Evolutionary conservation across 2,329 filamentous ascomycete species (phyloP), one percentile per base, ranked within the genome.

Genomic region (Decorospora gaudefroyi): DNA sequence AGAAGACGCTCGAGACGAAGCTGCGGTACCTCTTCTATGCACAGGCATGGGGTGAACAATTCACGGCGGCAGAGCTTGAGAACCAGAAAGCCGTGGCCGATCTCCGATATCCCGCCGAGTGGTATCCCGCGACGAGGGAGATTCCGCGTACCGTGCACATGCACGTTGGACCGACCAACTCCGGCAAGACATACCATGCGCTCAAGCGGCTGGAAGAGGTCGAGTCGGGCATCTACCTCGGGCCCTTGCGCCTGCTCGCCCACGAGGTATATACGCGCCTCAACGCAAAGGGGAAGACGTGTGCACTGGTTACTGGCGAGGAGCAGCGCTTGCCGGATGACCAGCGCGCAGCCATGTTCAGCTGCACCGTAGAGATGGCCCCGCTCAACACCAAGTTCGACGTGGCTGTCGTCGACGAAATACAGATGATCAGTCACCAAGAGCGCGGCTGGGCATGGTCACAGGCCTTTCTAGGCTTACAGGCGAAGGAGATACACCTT

Each of bases 91-190:
- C 62, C 13, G 72, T 95, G 10, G 82, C 89, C n/a, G 90, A 96
- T 71, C 74, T 96, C 55, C 82, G 90, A n/a, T 90, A 84, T 68
- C 93, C 93, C 0, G 80, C 85, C 40, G 93, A 99, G 68, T 97
- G 92, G 92, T 97, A 86, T 64, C 90, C 92, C 0, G 84, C 82
- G 3, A 93, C 93, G 1, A 81, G 95, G 46, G 78, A 82, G 31
- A 77, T 93, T 59, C 88, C 91, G 62, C 80, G 93, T 30, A 92
- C 83, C 0, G 80, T 99, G 27, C 90, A 97, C 73, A 76, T 99
- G 13, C 93, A 99, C 61, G 90, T 99, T 35, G 93, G 93, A 0
- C 93, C 93, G 1, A 99, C 93, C 2, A 99, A 99, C 70, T 97
- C 93, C 0, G 93, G 93, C 44, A 99, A 99, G 76, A 99, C 95